Base-by-base conservation (phyloP, 2,329 filamentous ascomycete species). In the Phoma sp. region DNA sequence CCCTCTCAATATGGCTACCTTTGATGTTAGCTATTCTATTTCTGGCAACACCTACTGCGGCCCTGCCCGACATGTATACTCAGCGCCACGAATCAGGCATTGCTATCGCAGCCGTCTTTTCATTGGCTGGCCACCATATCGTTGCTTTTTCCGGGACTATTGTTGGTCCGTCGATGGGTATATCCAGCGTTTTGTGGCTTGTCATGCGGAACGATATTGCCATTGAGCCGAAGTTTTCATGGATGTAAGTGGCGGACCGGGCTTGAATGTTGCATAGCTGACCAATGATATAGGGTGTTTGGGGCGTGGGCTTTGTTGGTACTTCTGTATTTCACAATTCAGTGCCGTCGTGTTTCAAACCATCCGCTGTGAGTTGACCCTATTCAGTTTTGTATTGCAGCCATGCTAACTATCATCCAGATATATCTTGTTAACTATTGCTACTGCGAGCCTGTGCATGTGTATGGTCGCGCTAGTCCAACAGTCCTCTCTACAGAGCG, bases 131-230 rank as follows among this genome's bases (percentile, higher is more conserved):
- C 12, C 21, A 47, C 11, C 29, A 56, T 21, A 21, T 39, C 5
- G 23, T 37, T 11, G n/a, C 30, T 14, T 30, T 43, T 2, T 45
- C 34, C 1, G 37, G 29, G 3, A 42, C 32, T 7, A 11, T 53
- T 3, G 18, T 65, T 11, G 60, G 54, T 2, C 64, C 61, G 2
- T 32, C 42, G 11, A 64, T 65, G 64, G 64, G 62, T 1, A 45
- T 64, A 7, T 47, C 64, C 2, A 65, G 64, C 37, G 52, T 66
- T 2, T 14, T 66, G 18, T 66, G 56, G 48, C 43, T 65, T 14
- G 59, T 65, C 18, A 58, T 67, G 60, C 58, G 64, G 5, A 65
- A 65, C 30, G 60, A 64, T 42, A 32, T 51, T 6, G 60, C 59
- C 7, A 47, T 67, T 3, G 45, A 49, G 4, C 53, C 62, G 7